phyloP scores from a whole-genome alignment of 75 land plant species.

The Isoetes taiwanensis region DNA sequence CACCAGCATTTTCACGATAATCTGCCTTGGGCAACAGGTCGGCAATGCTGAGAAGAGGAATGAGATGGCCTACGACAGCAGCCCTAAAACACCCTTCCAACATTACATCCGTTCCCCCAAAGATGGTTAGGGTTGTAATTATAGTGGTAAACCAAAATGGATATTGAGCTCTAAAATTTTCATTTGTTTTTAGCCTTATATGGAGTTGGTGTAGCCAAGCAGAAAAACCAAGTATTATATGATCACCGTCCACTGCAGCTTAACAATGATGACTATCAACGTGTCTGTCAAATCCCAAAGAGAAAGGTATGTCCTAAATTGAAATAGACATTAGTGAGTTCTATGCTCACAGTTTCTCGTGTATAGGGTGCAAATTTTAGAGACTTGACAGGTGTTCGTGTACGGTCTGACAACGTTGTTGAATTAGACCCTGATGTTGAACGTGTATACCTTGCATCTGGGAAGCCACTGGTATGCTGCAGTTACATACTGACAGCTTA shows the following conservation, averaged over 20 bases:
- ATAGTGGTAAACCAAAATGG: slow-evolving; percentile 10
- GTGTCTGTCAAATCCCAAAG: slow-evolving; percentile 59
- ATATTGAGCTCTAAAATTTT: not conserved
- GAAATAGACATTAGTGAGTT: not conserved
- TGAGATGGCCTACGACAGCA: slow-evolving; percentile 50
- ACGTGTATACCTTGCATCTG: slow-evolving; percentile 42
- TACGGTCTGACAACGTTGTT: slow-evolving; percentile 36
- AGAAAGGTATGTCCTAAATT: slow-evolving; percentile 36
- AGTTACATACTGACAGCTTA: not conserved
- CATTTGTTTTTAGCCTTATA: not conserved
- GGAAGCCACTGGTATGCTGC: slow-evolving; percentile 64
- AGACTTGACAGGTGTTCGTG: slow-evolving; percentile 54
- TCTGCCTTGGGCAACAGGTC: slow-evolving; percentile 27
- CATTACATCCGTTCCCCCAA: slow-evolving; percentile 42
- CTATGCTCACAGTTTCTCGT: not conserved
- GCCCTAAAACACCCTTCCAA: slow-evolving; percentile 72
- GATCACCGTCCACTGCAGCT: slow-evolving; percentile 62
- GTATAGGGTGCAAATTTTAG: slow-evolving; percentile 82
- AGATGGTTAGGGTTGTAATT: slow-evolving; percentile 29
- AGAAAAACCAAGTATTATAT: slow-evolving; percentile 23
- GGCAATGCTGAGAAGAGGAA: slow-evolving; percentile 44
- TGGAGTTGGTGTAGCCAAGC: not conserved
- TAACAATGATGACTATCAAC: slow-evolving; percentile 56
- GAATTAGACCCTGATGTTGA: slow-evolving; percentile 39
- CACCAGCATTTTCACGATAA: not conserved